A percentile compares a stretch with the other conserved stretches of the same genome.
Conservation (phyloP, 495 filamentous ascomycete species). For the Haplographium delicatum region DNA sequence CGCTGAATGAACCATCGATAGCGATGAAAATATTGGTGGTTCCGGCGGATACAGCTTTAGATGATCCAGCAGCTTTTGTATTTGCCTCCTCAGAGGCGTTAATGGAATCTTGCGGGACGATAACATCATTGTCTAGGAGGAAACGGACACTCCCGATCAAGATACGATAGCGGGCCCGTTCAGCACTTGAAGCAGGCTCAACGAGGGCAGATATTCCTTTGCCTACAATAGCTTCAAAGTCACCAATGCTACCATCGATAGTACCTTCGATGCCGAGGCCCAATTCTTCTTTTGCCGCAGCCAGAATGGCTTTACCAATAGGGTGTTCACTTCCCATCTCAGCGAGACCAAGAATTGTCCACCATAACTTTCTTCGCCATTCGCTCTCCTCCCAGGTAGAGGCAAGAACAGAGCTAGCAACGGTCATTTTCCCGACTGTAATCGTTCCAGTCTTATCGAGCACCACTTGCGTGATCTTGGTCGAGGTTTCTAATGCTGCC, state of each 20-base stretch:
- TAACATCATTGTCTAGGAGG: constrained; percentile 61
- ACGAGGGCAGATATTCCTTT: constrained; percentile 80
- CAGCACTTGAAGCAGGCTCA: constrained; percentile 62
- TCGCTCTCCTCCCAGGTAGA: constrained; percentile 63
- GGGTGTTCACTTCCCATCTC: constrained; percentile 96
- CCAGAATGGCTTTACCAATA: constrained; percentile 77
- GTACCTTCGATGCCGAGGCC: constrained; percentile 65
- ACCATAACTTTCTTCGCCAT: constrained; percentile 76
- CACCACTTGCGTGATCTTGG: constrained; percentile 87
- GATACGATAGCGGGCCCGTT: constrained; percentile 66
- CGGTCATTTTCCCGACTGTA: constrained; percentile 91
- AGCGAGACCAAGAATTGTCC: constrained; percentile 86
- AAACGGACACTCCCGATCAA: constrained; percentile 78
- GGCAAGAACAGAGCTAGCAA: constrained; percentile 62
- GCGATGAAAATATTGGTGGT: constrained; percentile 88
- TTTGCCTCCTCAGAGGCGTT: constrained; percentile 52
- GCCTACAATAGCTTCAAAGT: constrained; percentile 80
- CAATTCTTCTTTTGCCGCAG: constrained; percentile 66
- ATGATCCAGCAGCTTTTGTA: constrained; percentile 35
- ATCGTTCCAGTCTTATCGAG: constrained; percentile 99
- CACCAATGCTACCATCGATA: constrained; percentile 74
- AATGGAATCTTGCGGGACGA: constrained; percentile 57
- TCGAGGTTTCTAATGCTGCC: constrained; percentile 86
- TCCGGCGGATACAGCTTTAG: constrained; percentile 42
- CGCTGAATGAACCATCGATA: constrained; percentile 74